These are phyloP conservation scores for Eucalyptus urophylla DNA, from an alignment of 345 rosid species.

Conservation along the genomic window DNA sequence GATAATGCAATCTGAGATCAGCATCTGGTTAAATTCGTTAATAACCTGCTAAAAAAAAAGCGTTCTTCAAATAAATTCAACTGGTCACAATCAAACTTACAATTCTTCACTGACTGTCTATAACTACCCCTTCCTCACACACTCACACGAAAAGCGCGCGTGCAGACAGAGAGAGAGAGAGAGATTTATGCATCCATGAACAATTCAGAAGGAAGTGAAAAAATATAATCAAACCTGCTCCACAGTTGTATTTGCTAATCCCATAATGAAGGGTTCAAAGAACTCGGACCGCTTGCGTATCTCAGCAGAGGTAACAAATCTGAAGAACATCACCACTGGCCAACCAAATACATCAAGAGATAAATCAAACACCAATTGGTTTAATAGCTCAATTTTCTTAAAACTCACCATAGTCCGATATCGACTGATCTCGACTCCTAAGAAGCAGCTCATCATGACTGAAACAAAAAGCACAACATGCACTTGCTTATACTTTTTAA, in stretches of 20 bases:
- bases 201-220: background rate
- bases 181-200: background rate
- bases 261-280: constrained; percentile 85
- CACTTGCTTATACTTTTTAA: background rate
- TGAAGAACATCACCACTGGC: constrained; percentile 98
- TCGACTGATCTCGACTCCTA: constrained; percentile 83
- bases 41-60: background rate
- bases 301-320: constrained; percentile 97
- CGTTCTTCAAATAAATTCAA: background rate
- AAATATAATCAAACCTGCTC: constrained; percentile 64
- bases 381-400: background rate
- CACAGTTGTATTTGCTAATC: constrained; percentile 72
- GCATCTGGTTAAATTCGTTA: background rate
- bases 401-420: constrained; percentile 84
- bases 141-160: background rate
- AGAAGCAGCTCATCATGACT: constrained; percentile 73
- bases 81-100: background rate
- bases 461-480: constrained; percentile 2
- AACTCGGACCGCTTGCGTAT: constrained; percentile 79
- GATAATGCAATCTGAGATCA: background rate
- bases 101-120: background rate
- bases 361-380: background rate
- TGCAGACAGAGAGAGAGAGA: background rate
- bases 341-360: constrained; percentile 34
- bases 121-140: background rate